Evolutionary conservation across 2,329 filamentous ascomycete species (phyloP), one percentile per base, ranked within the genome.

Genomic region (Grosmannia clavigera): DNA sequence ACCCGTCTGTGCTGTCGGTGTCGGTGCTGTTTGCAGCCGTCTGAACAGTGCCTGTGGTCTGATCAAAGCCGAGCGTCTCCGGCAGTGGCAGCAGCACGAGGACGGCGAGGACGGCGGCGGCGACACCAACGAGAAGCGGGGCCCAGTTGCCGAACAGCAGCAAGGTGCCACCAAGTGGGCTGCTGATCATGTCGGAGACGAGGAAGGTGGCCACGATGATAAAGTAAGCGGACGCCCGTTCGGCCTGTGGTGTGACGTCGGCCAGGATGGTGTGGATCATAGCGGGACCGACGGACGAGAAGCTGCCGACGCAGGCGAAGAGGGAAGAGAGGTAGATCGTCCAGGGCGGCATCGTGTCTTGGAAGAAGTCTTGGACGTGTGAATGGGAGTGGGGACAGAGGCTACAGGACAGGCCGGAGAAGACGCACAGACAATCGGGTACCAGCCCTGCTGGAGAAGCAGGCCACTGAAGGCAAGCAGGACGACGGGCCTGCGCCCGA

Each of bases 231-330:
- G 70, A 68, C 5, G 76, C 74, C 56, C 75, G 66, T 46, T 68
- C 68, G 0, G 66, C 68, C 0, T 72, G 66, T 0, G 74, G 74
- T 0, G 74, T 67, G 1, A 76, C 72, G 58, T 79, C 77, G n/a
- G 74, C 71, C 14, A 78, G 61, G 46, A 74, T 70, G 9, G 77
- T 79, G 66, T 71, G 78, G 7, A 76, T 60, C 74, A 79, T 78
- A 57, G 76, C 75, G 2, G 64, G 62, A 0, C 71, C 67, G 61
- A 78, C 73, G 16, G 69, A 63, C 0, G 64, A 63, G 25, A 75
- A 76, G 10, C 75, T 75, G 0, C 77, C 76, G 55, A 78, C 69
- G 57, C 78, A 65, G 29, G 66, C 68, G 25, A 73, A 72, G 0
- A 72, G 11, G 3, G 67, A 65, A 5, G 69, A 67, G 1, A 72